Evolutionary conservation across 2,329 filamentous ascomycete species (phyloP).

Genomic region (Paramyrothecium roridum): DNA sequence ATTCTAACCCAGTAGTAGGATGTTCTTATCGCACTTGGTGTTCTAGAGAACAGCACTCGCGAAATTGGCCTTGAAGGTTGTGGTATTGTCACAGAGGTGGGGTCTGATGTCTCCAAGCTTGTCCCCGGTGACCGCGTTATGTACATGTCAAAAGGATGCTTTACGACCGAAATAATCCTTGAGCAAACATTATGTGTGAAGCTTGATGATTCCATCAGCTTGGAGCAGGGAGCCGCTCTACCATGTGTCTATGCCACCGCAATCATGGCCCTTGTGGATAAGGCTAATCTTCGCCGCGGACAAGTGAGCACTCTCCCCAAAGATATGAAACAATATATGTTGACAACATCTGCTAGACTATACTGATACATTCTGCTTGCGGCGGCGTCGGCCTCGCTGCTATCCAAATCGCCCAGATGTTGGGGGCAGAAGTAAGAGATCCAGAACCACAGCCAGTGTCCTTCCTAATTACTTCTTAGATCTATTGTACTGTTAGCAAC

Average conservation of each 20-base stretch:
- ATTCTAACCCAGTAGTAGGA: not conserved
- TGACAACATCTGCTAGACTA: slow-evolving; percentile 10
- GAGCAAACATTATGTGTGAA: not conserved
- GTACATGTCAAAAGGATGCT: not conserved
- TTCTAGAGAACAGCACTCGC: not conserved
- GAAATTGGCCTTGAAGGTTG: not conserved
- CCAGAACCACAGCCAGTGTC: too few relatives aligned
- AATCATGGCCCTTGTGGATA: not conserved
- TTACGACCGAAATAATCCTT: not conserved
- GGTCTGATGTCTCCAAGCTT: not conserved
- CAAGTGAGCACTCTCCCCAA: too few relatives aligned
- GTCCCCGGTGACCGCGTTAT: not conserved
- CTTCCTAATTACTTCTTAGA: not conserved
- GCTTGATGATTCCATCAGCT: not conserved
- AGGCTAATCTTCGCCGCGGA: not conserved
- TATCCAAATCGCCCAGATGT: slow-evolving; percentile 22
- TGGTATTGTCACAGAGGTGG: not conserved
- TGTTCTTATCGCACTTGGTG: not conserved
- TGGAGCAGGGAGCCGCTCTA: not conserved
- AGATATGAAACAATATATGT: too few relatives aligned
- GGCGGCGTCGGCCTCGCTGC: slow-evolving; percentile 33
- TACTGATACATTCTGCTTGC: slow-evolving; percentile 30
- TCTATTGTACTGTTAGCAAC: slow-evolving; percentile 33
- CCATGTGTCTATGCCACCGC: not conserved
- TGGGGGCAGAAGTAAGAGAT: slow-evolving; percentile 19